These are phyloP conservation scores for Pisolithus albus DNA, from an alignment of 768 basidiomycete genomes.

Conservation along the genomic window DNA sequence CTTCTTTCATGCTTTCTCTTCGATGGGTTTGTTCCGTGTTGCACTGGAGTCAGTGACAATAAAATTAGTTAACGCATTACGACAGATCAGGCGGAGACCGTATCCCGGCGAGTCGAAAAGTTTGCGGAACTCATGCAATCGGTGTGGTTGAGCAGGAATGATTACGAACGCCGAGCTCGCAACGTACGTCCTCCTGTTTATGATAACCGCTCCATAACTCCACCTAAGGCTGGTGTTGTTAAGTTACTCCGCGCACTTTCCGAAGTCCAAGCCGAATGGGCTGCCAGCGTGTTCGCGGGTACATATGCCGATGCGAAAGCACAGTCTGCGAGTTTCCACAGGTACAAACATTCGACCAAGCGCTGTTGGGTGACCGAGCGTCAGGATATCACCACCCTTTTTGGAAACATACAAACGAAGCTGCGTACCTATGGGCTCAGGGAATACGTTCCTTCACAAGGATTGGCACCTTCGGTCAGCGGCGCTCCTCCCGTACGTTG, in stretches of 20 bases:
- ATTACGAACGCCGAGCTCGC: conserved; percentile 84
- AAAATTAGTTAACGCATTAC: conserved; percentile 4
- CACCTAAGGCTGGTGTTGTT: conserved; percentile 4
- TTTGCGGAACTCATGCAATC: conserved; percentile 95
- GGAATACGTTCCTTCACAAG: conserved; percentile 74
- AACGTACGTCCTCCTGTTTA: conserved; percentile 37
- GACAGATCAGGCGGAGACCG: conserved; percentile 90
- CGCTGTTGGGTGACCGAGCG: conserved; percentile 85
- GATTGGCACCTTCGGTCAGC: conserved; percentile 54
- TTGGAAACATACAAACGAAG: conserved; percentile 92
- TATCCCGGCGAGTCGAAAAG: conserved; percentile 87
- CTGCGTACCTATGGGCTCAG: conserved; percentile 82
- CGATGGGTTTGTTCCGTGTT: conserved; percentile 66
- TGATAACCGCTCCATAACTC: neutral
- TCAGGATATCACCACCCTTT: conserved; percentile 80
- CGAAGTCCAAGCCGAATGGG: conserved; percentile 66
- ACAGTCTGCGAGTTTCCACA: conserved; percentile 62
- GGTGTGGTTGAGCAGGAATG: conserved; percentile 80
- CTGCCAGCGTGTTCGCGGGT: conserved; percentile 54
- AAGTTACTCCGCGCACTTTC: conserved; percentile 64
- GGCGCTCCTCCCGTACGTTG: neutral
- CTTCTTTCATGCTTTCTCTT: conserved; percentile 96
- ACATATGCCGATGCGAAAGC: conserved; percentile 79
- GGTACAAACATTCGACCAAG: conserved; percentile 82
- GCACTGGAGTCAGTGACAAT: neutral